Percentiles rank a stretch among this genome's conserved stretches.
These are phyloP conservation scores for Aspergillus thermomutatus DNA, from an alignment of 2,329 filamentous ascomycete genomes.

Conservation along the genomic window DNA sequence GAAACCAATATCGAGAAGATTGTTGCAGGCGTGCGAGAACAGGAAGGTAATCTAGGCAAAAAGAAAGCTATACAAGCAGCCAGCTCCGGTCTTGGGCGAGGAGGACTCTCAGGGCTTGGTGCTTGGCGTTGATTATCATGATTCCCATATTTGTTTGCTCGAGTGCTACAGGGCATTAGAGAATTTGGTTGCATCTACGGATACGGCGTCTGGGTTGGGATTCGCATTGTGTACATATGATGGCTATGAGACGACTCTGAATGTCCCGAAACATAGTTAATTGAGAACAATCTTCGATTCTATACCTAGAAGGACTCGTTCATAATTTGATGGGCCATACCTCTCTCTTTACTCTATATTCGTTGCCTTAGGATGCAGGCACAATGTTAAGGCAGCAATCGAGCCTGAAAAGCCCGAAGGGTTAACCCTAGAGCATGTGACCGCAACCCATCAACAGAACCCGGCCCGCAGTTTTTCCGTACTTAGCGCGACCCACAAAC, in stretches of 20 bases:
- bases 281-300: neutral
- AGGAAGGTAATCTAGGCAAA: constrained; percentile 43
- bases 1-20: constrained; percentile 89
- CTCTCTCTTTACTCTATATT: neutral
- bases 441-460: neutral
- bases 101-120: constrained; percentile 36
- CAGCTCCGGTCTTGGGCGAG: constrained; percentile 35
- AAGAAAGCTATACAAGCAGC: constrained; percentile 43
- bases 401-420: neutral
- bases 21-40: constrained; percentile 71
- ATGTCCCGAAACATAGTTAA: neutral
- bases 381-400: neutral
- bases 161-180: neutral
- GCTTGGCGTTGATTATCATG: constrained; percentile 33
- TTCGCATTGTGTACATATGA: neutral
- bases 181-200: neutral
- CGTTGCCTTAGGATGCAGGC: neutral
- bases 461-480: constrained; percentile 16
- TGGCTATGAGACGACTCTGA: neutral
- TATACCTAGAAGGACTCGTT: neutral
- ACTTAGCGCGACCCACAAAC: constrained; percentile 36
- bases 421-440: constrained; percentile 20
- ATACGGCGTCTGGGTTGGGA: neutral
- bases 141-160: neutral
- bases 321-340: neutral